phyloP scores from a whole-genome alignment of 129 eudicot genomes.

The Ambrosia trifida region DNA sequence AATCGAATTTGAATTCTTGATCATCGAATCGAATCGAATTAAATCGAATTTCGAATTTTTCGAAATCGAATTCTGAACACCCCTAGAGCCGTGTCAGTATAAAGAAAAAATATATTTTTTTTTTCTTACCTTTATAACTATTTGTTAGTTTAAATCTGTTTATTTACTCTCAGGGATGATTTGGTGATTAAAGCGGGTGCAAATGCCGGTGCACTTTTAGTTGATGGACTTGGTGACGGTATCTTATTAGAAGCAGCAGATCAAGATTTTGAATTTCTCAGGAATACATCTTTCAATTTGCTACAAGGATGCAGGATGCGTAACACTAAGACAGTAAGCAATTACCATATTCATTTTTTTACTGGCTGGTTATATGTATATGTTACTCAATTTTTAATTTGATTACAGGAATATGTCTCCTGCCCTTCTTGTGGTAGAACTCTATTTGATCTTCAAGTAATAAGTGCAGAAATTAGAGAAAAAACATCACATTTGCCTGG shows the following conservation, averaged over 20 bases:
- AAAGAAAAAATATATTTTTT: background rate
- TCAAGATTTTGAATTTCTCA: slow-evolving; percentile 85
- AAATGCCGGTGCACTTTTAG: slow-evolving; percentile 88
- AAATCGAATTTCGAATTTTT: too few relatives aligned
- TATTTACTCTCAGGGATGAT: slow-evolving; percentile 62
- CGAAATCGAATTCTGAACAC: too few relatives aligned
- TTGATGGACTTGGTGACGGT: slow-evolving; percentile 98
- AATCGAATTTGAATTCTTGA: too few relatives aligned
- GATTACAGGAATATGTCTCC: slow-evolving; percentile 86
- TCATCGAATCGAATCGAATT: too few relatives aligned
- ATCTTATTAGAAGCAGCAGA: slow-evolving; percentile 77
- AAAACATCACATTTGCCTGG: slow-evolving; percentile 98
- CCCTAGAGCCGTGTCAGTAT: slow-evolving; percentile 15
- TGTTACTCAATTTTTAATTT: background rate
- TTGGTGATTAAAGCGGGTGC: slow-evolving; percentile 90
- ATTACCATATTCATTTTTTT: background rate
- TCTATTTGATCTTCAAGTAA: slow-evolving; percentile 93
- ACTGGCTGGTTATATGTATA: background rate
- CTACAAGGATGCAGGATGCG: slow-evolving; percentile 98
- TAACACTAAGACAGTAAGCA: slow-evolving; percentile 76
- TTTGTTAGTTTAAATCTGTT: slow-evolving; percentile 13
- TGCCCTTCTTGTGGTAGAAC: slow-evolving; percentile 99
- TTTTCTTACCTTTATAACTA: background rate
- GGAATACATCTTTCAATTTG: slow-evolving; percentile 95
- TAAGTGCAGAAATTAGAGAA: slow-evolving; percentile 94